phyloP scores from a whole-genome alignment of 2,329 filamentous ascomycete species.

The Chaetomium sp. region DNA sequence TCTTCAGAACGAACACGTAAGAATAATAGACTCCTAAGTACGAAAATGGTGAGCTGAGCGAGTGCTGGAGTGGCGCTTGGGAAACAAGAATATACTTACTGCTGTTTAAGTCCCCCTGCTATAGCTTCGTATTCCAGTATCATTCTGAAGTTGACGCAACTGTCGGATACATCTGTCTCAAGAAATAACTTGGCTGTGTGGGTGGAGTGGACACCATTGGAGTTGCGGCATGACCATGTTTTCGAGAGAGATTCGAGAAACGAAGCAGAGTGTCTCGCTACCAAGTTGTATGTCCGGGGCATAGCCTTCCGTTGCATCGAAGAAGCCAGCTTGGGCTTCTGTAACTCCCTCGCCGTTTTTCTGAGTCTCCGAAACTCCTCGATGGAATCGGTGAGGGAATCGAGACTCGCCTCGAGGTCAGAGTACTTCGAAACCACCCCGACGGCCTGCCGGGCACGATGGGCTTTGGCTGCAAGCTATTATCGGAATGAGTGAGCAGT shows the following conservation, averaged over 20 bases:
- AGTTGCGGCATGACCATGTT: constrained; percentile 10
- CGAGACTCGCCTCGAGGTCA: not conserved
- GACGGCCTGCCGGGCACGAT: not conserved
- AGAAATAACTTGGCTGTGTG: constrained; percentile 13
- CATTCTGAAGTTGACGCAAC: constrained; percentile 11
- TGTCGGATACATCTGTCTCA: not conserved
- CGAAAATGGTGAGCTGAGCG: not conserved
- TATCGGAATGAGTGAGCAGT: not conserved
- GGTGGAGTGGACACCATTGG: not conserved
- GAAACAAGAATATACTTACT: not conserved
- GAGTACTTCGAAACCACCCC: not conserved
- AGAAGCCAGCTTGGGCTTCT: not conserved
- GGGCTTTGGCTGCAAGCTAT: not conserved
- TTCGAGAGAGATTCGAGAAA: constrained; percentile 8
- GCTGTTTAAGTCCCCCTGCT: not conserved
- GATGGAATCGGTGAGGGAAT: constrained; percentile 1
- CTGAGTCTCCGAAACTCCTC: constrained; percentile 12
- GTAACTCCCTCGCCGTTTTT: not conserved
- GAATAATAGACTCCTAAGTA: constrained; percentile 1
- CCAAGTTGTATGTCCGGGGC: constrained; percentile 6
- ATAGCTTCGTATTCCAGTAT: constrained; percentile 6
- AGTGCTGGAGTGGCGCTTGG: not conserved
- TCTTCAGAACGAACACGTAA: constrained; percentile 3
- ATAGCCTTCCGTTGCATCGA: not conserved
- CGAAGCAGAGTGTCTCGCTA: constrained; percentile 8